These are phyloP conservation scores for Flaveria floridana DNA, from an alignment of 140 eudicot genomes.

Conservation along the genomic window DNA sequence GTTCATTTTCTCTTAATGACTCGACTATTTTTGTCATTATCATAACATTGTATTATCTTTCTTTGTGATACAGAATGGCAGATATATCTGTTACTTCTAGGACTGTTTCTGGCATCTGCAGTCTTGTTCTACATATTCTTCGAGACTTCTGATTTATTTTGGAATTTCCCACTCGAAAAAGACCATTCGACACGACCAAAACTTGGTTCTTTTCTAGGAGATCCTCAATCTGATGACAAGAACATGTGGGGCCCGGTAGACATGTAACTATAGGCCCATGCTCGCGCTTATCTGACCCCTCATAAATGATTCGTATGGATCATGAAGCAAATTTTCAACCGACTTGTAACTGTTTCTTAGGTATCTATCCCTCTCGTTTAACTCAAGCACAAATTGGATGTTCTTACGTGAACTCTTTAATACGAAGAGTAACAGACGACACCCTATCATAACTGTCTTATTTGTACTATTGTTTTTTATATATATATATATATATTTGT, in stretches of 20 bases:
- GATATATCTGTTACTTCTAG: slow-evolving; percentile 65
- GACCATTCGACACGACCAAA: slow-evolving; percentile 47
- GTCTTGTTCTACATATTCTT: slow-evolving; percentile 71
- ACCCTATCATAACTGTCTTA: slow-evolving; percentile 2
- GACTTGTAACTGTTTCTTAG: slow-evolving; percentile 26
- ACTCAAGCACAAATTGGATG: slow-evolving; percentile 14
- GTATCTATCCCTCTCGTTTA: slow-evolving; percentile 15
- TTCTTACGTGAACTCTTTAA: slow-evolving; percentile 29
- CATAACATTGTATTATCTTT: not conserved
- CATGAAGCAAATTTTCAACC: slow-evolving; percentile 16
- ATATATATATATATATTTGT: not conserved
- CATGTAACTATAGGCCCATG: slow-evolving; percentile 24
- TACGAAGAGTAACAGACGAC: slow-evolving; percentile 13
- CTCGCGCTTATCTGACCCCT: slow-evolving; percentile 10
- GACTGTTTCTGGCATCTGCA: slow-evolving; percentile 77
- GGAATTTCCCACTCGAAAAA: slow-evolving; percentile 68
- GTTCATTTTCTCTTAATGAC: not conserved
- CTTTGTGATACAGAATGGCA: slow-evolving; percentile 81
- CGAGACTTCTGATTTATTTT: slow-evolving; percentile 70
- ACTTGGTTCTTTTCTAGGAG: slow-evolving; percentile 46
- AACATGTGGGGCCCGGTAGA: slow-evolving; percentile 45
- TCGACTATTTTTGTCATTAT: not conserved
- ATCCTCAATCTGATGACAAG: slow-evolving; percentile 60
- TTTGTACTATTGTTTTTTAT: slow-evolving; percentile 8
- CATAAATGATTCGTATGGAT: slow-evolving; percentile 6